Base-by-base conservation (phyloP, 306 rosid genomes). In the Medicago lupulina region DNA sequence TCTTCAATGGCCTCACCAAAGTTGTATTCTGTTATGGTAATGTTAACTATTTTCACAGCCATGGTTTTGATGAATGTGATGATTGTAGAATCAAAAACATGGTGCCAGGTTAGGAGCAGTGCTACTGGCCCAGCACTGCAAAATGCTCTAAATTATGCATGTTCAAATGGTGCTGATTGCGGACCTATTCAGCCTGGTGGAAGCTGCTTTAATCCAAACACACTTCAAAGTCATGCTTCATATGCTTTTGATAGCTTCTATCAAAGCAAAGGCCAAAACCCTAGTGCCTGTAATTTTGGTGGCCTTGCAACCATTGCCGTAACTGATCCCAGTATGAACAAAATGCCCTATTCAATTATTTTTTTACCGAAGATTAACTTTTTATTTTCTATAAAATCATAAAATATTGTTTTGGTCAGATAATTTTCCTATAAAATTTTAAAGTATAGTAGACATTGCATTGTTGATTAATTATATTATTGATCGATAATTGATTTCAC, bases 231-330 rank as follows among this genome's bases (percentile, higher is more conserved):
- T 40, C 97, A 88, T 75, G 87, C 96, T 74, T 90, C 97, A 3
- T 92, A 90, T 75, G 97, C 96, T 55, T 92, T 82, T 82, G 70
- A 92, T 62, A 92, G 96, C 79, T 90, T 47, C 80, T 92, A 79
- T 65, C 87, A 76, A 8, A 83, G 81, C 49, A 80, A 68, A 66
- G 50, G 74, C 7, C 82, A 76, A 83, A 88, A 86, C 18, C 85
- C 89, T 5, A 93, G 89, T n/a, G 55, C 89, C 5, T 92, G 96
- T 28, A 78, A 74, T 86, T 88, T 92, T 59, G 66, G 85, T 21
- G 88, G 86, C 79, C 60, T 91, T 2, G 89, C 92, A 80, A 83
- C 84, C 79, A 59, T 90, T 71, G 88, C 96, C 15, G 86, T 83
- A 44, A 69, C 88, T 1, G 91, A 92, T 78, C 97, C 97, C 17